Base-by-base conservation (phyloP, 257 asterid genomes). In the Apocynum venetum region DNA sequence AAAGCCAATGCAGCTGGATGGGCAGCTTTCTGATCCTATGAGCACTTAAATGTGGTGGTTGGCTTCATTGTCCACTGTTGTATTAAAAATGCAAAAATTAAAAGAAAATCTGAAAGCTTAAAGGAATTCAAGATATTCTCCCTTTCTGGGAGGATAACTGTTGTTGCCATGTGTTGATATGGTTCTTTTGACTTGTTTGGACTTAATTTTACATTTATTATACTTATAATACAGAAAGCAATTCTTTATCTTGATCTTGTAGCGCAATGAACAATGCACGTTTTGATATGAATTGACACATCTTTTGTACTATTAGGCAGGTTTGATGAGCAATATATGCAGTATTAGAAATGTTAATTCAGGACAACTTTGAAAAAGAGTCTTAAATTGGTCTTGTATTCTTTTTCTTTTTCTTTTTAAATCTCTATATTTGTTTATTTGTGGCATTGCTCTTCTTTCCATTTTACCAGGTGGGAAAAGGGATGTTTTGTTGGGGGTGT, bases 1-100 rank as follows among this genome's bases (percentile, higher is more conserved):
- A 90, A 83, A 81, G 72, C 94, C 83, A 81, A 92, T 61, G 96
- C 97, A 80, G 92, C 97, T 76, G 99, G 97, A 80, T 95, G 99
- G 99, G 99, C 99, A 56, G 98, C 99, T 71, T 95, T 95, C 82
- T 93, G 87, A 93, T 73, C 70, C 40, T 82, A 40, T 51, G 48
- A 63, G 64, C 31, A 20, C 25, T 74, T 69, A 61, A 74, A 49
- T 75, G 73, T 57, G 67, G 80, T 46, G 49, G 6, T 73, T 69
- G 69, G 80, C 65, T 61, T 78, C 83, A 82, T 76, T 83, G 73
- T 80, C 73, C 31, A 73, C 83, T 88, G 89, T 83, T 88, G 91
- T 89, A 83, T 66, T 82, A 19, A 68, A 68, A 68, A 20, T 17
- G 36, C 53, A 80, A 84, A 63, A 83, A 46, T 75, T 47, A 59